phyloP scores from a whole-genome alignment of 78 protist species.

The Speleostelium caveatum region DNA sequence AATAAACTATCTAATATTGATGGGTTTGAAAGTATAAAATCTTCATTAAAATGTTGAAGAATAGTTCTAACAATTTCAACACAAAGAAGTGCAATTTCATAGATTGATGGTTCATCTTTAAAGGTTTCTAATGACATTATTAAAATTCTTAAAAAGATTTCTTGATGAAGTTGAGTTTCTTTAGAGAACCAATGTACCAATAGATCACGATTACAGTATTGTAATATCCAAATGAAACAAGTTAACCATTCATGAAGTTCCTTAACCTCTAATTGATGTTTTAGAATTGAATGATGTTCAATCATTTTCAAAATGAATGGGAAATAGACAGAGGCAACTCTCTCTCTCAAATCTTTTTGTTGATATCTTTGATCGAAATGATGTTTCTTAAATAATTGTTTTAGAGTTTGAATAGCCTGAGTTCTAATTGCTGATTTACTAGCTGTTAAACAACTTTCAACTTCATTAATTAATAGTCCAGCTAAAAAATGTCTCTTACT shows the following conservation, averaged over 20 bases:
- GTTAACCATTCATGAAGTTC: constrained; percentile 71
- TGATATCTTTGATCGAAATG: constrained; percentile 71
- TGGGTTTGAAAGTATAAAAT: background rate
- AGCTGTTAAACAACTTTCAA: constrained; percentile 52
- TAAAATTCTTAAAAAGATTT: constrained; percentile 13
- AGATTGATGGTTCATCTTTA: constrained; percentile 68
- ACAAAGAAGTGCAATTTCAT: constrained; percentile 29
- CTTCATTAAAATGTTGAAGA: constrained; percentile 38
- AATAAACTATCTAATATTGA: constrained; percentile 47
- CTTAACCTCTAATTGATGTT: constrained; percentile 47
- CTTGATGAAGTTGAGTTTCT: constrained; percentile 50
- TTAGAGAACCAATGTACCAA: constrained; percentile 37
- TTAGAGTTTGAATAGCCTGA: constrained; percentile 70
- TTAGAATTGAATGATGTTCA: constrained; percentile 66
- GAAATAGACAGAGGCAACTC: constrained; percentile 76
- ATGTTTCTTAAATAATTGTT: constrained; percentile 71
- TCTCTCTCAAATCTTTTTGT: constrained; percentile 38
- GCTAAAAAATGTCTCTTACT: constrained; percentile 65
- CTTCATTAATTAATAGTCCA: constrained; percentile 40
- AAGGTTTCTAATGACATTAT: constrained; percentile 32
- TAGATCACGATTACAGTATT: constrained; percentile 45
- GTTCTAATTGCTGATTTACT: constrained; percentile 28
- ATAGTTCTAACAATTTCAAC: constrained; percentile 42
- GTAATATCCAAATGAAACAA: constrained; percentile 61
- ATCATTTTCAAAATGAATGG: constrained; percentile 74